These are phyloP conservation scores for Hibiscus mutabilis DNA, from an alignment of 345 rosid genomes.

Conservation along the genomic window DNA sequence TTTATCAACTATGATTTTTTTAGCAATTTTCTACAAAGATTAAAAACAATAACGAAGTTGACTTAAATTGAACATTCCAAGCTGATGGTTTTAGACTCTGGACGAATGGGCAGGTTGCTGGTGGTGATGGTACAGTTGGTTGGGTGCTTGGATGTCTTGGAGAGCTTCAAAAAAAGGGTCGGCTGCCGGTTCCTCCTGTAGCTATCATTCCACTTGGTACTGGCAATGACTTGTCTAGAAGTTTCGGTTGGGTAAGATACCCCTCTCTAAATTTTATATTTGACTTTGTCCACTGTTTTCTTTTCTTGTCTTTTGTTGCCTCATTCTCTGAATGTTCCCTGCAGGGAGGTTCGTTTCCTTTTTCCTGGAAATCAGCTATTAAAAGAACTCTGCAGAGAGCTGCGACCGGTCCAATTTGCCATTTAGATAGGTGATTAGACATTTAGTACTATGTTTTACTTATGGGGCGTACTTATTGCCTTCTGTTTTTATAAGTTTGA, in stretches of 20 bases:
- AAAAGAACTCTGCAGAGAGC: constrained; percentile 73
- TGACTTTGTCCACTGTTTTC: constrained; percentile 12
- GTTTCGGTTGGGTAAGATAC: constrained; percentile 89
- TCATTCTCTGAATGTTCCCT: constrained; percentile 20
- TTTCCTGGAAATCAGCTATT: constrained; percentile 86
- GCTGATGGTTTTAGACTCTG: constrained; percentile 2
- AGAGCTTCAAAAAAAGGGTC: constrained; percentile 44
- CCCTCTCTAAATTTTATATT: constrained; percentile 2
- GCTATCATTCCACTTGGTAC: constrained; percentile 94
- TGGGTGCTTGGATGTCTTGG: constrained; percentile 89
- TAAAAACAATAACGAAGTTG: not conserved
- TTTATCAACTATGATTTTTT: not conserved
- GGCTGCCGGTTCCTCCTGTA: constrained; percentile 77
- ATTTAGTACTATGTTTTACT: constrained; percentile 1
- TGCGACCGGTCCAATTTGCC: constrained; percentile 44
- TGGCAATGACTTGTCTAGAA: constrained; percentile 87
- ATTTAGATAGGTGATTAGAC: constrained; percentile 64
- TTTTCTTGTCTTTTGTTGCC: constrained; percentile 9
- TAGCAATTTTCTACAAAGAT: not conserved
- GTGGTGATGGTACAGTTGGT: constrained; percentile 99
- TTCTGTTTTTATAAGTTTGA: not conserved
- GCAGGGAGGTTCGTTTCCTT: constrained; percentile 96
- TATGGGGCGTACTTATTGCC: not conserved
- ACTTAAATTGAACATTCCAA: not conserved
- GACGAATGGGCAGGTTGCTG: constrained; percentile 69